phyloP scores from a whole-genome alignment of 2,329 filamentous ascomycete genomes.

The Neurospora crassa region DNA sequence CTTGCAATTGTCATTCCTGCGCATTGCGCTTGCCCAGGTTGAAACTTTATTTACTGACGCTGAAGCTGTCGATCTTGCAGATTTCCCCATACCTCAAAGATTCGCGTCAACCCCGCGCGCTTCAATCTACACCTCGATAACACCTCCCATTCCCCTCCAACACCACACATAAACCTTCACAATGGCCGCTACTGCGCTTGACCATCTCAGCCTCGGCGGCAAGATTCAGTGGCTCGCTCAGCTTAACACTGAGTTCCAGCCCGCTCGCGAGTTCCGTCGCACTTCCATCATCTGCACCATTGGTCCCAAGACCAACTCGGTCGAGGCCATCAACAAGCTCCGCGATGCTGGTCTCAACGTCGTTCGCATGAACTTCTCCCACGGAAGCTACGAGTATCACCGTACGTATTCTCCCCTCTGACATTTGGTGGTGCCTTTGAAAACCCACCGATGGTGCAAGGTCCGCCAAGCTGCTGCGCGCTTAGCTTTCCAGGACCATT shows the following conservation, averaged over 20 bases:
- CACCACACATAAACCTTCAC: conserved; percentile 18
- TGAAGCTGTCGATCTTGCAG: neutral
- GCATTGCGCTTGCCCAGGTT: neutral
- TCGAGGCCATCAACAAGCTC: conserved; percentile 92
- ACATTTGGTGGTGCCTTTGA: neutral
- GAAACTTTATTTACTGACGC: neutral
- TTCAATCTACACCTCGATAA: neutral
- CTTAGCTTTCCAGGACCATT: neutral
- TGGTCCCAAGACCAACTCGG: conserved; percentile 97
- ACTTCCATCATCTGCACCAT: conserved; percentile 99
- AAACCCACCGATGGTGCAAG: neutral
- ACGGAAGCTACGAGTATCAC: conserved; percentile 74
- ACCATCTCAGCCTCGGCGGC: conserved; percentile 73
- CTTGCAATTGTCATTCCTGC: neutral
- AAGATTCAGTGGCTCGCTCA: conserved; percentile 56
- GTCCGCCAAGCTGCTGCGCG: neutral
- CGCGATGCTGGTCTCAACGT: conserved; percentile 89
- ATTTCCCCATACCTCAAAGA: neutral
- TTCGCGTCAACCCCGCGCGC: neutral
- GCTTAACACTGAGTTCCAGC: conserved; percentile 83
- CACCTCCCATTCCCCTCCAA: neutral
- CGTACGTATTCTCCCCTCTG: conserved; percentile 12
- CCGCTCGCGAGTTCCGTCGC: conserved; percentile 83
- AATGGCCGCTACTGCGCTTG: conserved; percentile 61
- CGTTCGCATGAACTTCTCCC: conserved; percentile 99